These are phyloP conservation scores for Plasmodium cynomolgi DNA, from an alignment of 169 alveolate genomes.

Conservation along the genomic window DNA sequence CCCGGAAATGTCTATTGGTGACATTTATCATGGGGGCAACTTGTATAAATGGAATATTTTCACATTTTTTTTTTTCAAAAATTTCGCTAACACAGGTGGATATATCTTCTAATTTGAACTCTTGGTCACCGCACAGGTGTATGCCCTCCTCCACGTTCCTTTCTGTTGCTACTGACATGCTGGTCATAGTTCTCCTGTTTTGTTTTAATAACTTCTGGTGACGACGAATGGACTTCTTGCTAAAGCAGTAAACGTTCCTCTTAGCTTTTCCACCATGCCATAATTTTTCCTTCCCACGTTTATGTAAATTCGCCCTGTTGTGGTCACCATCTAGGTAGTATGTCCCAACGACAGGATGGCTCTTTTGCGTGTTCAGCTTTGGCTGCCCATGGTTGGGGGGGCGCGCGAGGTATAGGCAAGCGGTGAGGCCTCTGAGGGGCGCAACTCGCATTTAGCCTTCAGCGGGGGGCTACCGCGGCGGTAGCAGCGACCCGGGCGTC, in stretches of 20 bases:
- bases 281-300: slow-evolving; percentile 7
- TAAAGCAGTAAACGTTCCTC: slow-evolving; percentile 9
- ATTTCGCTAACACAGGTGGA: not conserved
- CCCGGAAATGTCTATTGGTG: slow-evolving; percentile 91
- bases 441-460: slow-evolving; percentile 24
- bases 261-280: slow-evolving; percentile 8
- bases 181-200: not conserved
- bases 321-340: slow-evolving; percentile 5
- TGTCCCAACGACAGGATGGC: slow-evolving; percentile 46
- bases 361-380: slow-evolving; percentile 12
- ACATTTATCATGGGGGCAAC: slow-evolving; percentile 98
- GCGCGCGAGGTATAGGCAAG: slow-evolving; percentile 17
- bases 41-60: slow-evolving; percentile 80
- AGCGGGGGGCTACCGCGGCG: not conserved
- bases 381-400: slow-evolving; percentile 38
- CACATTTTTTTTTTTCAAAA: slow-evolving; percentile 11
- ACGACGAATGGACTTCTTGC: not conserved
- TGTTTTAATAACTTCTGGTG: not conserved
- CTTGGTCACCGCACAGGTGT: slow-evolving; percentile 1
- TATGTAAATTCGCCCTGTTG: not conserved
- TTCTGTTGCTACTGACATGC: slow-evolving; percentile 17
- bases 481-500: not conserved
- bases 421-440: not conserved
- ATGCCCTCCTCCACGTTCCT: slow-evolving; percentile 14
- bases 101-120: slow-evolving; percentile 48